Evolutionary conservation across 2,329 filamentous ascomycete species (phyloP).

Genomic region (Ophiocordyceps camponoti-rufipedis): DNA sequence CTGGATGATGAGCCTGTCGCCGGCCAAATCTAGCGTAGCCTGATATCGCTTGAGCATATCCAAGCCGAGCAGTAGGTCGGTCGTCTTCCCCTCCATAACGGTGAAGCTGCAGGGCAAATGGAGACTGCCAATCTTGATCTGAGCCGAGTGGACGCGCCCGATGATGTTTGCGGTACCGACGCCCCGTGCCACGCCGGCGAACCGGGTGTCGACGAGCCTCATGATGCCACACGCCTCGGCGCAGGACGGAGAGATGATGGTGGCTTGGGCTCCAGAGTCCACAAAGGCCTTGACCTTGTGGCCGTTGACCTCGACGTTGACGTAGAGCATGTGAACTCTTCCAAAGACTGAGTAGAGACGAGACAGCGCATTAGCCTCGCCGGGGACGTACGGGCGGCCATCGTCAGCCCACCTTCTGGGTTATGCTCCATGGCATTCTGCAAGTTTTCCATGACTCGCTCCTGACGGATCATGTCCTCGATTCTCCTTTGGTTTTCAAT

Average conservation of each 20-base stretch:
- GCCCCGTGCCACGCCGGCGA: constrained; percentile 78
- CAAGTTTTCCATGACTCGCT: constrained; percentile 84
- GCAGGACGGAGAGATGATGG: constrained; percentile 93
- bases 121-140: constrained; percentile 78
- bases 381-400: not conserved
- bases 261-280: constrained; percentile 92
- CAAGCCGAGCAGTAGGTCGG: constrained; percentile 79
- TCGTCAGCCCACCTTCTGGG: constrained; percentile 56
- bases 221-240: constrained; percentile 90
- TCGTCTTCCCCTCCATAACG: constrained; percentile 96
- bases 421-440: constrained; percentile 96
- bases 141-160: constrained; percentile 84
- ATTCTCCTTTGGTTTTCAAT: constrained; percentile 80
- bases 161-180: constrained; percentile 91
- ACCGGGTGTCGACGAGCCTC: constrained; percentile 83
- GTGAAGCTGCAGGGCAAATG: constrained; percentile 92
- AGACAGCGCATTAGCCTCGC: not conserved
- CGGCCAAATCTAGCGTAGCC: constrained; percentile 73
- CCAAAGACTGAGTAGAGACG: constrained; percentile 57
- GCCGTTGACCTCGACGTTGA: constrained; percentile 87
- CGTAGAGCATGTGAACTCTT: constrained; percentile 88
- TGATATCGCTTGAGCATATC: constrained; percentile 97
- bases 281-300: constrained; percentile 88
- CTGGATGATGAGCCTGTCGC: constrained; percentile 74
- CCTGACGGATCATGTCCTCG: constrained; percentile 91